Conservation (phyloP, 31 red algal genomes). For the Odonthalia washingtoniensis region DNA sequence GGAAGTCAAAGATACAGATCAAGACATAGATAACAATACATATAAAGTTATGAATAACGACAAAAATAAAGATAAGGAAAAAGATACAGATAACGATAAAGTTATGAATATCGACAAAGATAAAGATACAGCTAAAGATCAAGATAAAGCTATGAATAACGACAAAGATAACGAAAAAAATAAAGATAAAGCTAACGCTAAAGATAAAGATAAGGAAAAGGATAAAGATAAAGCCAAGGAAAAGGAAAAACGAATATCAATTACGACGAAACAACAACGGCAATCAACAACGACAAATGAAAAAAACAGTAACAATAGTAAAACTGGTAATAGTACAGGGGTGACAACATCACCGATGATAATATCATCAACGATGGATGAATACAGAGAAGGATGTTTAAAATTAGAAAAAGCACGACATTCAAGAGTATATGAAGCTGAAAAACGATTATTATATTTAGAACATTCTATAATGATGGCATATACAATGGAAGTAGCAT, state of each 20-base stretch:
- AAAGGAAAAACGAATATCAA: no score
- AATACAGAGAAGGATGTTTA: slow-evolving; percentile 75
- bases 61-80: not conserved
- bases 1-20: not conserved
- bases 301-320: no score
- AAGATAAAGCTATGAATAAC: slow-evolving; percentile 19
- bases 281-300: no score
- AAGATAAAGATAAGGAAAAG: no score
- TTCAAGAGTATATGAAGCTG: slow-evolving; percentile 73
- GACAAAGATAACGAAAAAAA: slow-evolving; percentile 25
- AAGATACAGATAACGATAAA: not conserved
- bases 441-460: slow-evolving; percentile 56
- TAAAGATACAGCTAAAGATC: not conserved
- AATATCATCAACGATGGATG: slow-evolving; percentile 41
- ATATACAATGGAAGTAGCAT: slow-evolving; percentile 43
- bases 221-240: no score
- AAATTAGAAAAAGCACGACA: slow-evolving; percentile 75
- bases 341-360: not conserved
- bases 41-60: not conserved
- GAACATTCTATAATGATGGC: slow-evolving; percentile 41
- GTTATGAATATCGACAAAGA: not conserved
- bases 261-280: no score
- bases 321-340: no score
- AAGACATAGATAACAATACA: not conserved
- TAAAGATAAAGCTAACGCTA: no score